Evolutionary conservation across 345 rosid species (phyloP), one percentile per base, ranked within the genome.

Genomic region (Linum lewisii): DNA sequence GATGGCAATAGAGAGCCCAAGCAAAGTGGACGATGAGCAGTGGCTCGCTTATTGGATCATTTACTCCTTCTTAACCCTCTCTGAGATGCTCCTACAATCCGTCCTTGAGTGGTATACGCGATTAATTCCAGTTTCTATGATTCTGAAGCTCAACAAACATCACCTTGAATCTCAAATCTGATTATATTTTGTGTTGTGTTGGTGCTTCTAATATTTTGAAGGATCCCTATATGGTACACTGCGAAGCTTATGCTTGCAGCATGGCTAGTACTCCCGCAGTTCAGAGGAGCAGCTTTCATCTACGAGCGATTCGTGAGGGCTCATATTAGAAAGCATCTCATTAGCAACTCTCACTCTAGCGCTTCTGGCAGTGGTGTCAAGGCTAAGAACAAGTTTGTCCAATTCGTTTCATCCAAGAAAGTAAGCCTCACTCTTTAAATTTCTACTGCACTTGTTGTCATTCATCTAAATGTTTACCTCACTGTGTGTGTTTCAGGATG

Each of bases 21-120:
- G 84, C 4, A 81, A 72, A 71, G 77, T 53, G 44, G 95, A 86
- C 24, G 89, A 90, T 44, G 78, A 90, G 60, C 97, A 90, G 72
- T 90, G 97, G 97, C 95, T 90, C 61, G 93, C 95, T 60, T 90
- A 90, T 67, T 90, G 97, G 97, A 87, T 90, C 66, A 7, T 87
- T 3, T 90, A 90, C 63, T 90, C 97, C 6, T 79, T 90, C 68
- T 75, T 90, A 32, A 81, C 95, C 54, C 83, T 90, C 15, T 16
- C 74, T 0, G 97, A 90, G 84, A 81, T 90, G 74, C 32, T 87
- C 1, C 77, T 90, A 32, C 88, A 87, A 45, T 64, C 95, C 24
- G 49, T 87, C 16, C 32, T 90, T 21, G 82, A 90, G 47, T 87
- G 90, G 92, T 88, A 69, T n/a, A n/a, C n/a, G n/a, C n/a, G n/a